Conservation (phyloP, 306 rosid genomes). For the Geum urbanum region DNA sequence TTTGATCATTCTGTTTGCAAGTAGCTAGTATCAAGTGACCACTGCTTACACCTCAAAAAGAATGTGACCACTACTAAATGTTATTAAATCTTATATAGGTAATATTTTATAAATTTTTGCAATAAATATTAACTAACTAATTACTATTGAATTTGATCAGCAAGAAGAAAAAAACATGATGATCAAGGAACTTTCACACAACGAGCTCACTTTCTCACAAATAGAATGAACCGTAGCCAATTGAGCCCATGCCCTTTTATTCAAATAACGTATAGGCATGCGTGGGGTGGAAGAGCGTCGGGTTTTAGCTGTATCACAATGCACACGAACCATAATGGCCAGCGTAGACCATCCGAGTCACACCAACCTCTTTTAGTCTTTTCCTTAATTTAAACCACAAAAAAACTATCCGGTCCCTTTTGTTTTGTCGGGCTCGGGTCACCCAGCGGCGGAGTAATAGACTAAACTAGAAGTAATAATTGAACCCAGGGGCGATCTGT, state of each 20-base stretch:
- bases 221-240: background rate
- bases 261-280: slow-evolving; percentile 5
- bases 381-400: background rate
- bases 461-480: background rate
- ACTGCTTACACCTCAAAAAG: too few relatives aligned
- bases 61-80: too few relatives aligned
- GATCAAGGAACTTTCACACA: background rate
- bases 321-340: slow-evolving; percentile 30
- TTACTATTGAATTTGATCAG: too few relatives aligned
- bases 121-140: too few relatives aligned
- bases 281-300: slow-evolving; percentile 10
- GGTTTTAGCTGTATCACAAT: slow-evolving; percentile 29
- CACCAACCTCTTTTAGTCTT: background rate
- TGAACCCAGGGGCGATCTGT: background rate
- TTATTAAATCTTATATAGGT: too few relatives aligned
- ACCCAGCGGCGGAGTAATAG: background rate
- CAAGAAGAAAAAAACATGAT: too few relatives aligned
- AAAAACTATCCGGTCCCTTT: slow-evolving; percentile 1
- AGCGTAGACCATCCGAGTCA: slow-evolving; percentile 16
- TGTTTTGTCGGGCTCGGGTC: slow-evolving; percentile 12
- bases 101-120: too few relatives aligned
- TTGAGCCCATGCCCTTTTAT: background rate
- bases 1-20: too few relatives aligned
- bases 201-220: background rate
- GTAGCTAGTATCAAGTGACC: too few relatives aligned